Conservation (phyloP, 2,329 filamentous ascomycete genomes). For the Colletotrichum acutatum region DNA sequence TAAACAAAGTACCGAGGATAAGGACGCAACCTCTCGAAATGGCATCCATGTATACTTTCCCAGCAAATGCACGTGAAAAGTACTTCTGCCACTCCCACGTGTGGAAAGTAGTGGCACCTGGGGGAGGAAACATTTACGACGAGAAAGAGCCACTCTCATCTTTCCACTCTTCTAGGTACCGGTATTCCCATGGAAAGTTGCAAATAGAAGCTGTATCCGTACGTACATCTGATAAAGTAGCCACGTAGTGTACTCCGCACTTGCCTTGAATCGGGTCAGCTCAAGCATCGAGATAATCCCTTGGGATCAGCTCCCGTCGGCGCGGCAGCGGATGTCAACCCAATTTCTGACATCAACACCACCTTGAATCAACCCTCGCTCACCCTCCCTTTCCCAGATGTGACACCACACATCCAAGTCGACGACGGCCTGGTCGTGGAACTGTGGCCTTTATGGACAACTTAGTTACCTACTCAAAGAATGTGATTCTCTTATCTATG, state of each 20-base stretch:
- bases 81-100: slow-evolving; percentile 28
- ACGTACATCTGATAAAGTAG: neutral
- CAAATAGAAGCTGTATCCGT: no score
- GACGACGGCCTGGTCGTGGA: neutral
- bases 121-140: slow-evolving; percentile 14
- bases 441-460: neutral
- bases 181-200: no score
- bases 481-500: neutral
- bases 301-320: neutral
- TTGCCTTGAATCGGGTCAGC: neutral
- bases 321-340: neutral
- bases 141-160: neutral
- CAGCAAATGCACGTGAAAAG: neutral
- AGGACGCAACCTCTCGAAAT: neutral
- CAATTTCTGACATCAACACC: neutral
- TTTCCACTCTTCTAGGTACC: neutral
- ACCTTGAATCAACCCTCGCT: neutral
- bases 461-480: neutral
- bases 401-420: neutral
- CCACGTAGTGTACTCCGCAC: neutral
- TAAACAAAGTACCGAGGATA: slow-evolving; percentile 7
- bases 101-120: slow-evolving; percentile 30
- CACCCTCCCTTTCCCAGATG: neutral
- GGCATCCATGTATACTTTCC: neutral
- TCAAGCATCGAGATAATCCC: neutral